Evolutionary conservation across 2,329 filamentous ascomycete species (phyloP), one percentile per base, ranked within the genome.

Genomic region (Botrytis sinoallii): DNA sequence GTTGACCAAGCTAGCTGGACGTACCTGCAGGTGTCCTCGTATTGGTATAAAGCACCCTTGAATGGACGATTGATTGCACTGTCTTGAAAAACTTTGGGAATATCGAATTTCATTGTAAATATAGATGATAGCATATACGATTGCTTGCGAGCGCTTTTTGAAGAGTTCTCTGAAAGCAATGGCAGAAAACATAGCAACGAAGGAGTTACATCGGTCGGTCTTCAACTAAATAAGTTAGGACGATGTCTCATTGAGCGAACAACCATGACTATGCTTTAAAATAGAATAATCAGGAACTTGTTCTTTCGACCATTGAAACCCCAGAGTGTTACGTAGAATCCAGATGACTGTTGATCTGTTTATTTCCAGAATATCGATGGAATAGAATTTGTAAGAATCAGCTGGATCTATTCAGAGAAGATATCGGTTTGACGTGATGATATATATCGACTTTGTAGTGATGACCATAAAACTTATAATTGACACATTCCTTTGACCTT

Each of bases 401-500:
- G 29, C 25, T 6, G 9, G 29, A 29, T 40, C n/a, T 10, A 42
- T 42, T 22, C 35, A 48, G 29, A 18, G 10, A 38, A 32, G 44
- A 29, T 52, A 16, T 40, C 29, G 35, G n/a, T 57, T 68, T 68
- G 66, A 68, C 35, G 46, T 25, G 35, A 68, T 68, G n/a, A 57
- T 69, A 42, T 44, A 57, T 57, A 69, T 44, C 48, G n/a, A 32
- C 18, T 38, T 20, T 57, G 48, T 42, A 42, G 40, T 57, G 18
- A 68, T 57, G 66, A 57, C 5, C 32, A 32, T 32, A 32, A 32
- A 32, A 32, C 7, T 42, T 69, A 6, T 65, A 42, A 64, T 6
- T 65, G 44, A 63, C 69, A 69, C 12, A 55, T 44, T 20, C 52
- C 14, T 42, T 10, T 55, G n/a, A 12, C 63, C 64, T 70, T 80